Base-by-base conservation (phyloP, 306 rosid species). In the Lathyrus sativus region DNA sequence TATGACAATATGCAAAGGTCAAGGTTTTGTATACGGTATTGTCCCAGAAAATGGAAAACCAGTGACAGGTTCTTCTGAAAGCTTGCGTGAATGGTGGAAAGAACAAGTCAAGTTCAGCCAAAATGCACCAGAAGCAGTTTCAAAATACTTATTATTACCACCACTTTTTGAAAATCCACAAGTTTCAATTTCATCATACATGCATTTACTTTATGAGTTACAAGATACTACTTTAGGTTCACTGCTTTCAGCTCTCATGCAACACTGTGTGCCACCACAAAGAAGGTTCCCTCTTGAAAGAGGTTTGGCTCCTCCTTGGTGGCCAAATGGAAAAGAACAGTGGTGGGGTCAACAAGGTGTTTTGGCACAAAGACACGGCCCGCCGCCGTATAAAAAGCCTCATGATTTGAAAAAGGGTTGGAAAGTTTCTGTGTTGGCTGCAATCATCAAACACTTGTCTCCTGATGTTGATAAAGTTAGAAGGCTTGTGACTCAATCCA, bases 241-340 rank as follows among this genome's bases (percentile, higher is more conserved):
- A 11, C 83, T 86, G 2, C 83, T 88, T 10, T 88, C 87, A 3
- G 83, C 95, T 13, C 51, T 88, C 3, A 81, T 91, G 81, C 89
- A 84, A 43, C 85, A 81, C 63, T 83, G 92, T 7, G 13, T 64
- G 0, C 92, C 95, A 1, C 87, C 90, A 0, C 92, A 83, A 48
- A 67, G 86, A 71, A 80, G 75, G 37, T 88, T 81, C 39, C 87
- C 92, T 0, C 50, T 79, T 8, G 86, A 88, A 13, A 88, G 67
- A 62, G 91, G 95, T 0, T 13, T 86, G n/a, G 76, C 90, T 11
- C 90, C 95, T 3, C 95, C 89, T 0, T 86, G 91, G 95, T 86
- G 96, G 96, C 90, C 90, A 11, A 84, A 54, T 0, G 86, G 90
- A 7, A 29, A 11, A 9, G 87, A 88, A 68, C 0, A 65, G 1